Conservation (phyloP, 2,329 filamentous ascomycete genomes). For the Trichophaea hybrida region DNA sequence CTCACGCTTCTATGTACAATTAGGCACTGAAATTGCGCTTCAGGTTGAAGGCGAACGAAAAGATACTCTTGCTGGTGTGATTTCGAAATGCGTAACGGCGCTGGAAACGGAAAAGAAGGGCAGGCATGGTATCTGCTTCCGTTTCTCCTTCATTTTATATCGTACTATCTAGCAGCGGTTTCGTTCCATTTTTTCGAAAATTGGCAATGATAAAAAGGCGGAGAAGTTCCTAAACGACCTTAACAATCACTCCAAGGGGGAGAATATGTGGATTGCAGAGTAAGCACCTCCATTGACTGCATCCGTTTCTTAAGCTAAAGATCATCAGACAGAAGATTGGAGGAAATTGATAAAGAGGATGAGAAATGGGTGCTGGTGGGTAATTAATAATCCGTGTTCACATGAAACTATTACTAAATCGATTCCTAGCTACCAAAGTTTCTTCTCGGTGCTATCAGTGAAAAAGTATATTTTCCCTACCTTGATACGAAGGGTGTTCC, state of each 20-base stretch:
- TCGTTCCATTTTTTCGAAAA: constrained; percentile 17
- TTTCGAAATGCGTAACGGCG: not conserved
- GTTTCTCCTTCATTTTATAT: not conserved
- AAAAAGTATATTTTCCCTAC: constrained; percentile 7
- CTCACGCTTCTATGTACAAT: not conserved
- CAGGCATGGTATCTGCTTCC: not conserved
- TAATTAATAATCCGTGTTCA: too few relatives aligned
- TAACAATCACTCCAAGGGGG: constrained; percentile 2
- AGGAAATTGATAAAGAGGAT: constrained; percentile 5
- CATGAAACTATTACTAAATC: too few relatives aligned
- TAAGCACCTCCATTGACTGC: not conserved
- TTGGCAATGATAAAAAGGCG: constrained; percentile 11
- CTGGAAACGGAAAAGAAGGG: not conserved
- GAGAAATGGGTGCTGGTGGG: not conserved
- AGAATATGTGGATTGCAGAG: constrained; percentile 6
- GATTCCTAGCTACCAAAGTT: constrained; percentile 11
- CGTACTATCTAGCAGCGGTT: constrained; percentile 5
- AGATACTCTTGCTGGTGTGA: not conserved
- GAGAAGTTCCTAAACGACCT: constrained; percentile 7
- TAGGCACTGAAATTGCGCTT: not conserved
- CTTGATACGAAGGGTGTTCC: too few relatives aligned
- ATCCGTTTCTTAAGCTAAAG: not conserved
- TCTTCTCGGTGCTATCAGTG: constrained; percentile 14
- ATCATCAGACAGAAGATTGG: constrained; percentile 4
- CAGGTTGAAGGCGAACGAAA: not conserved